Evolutionary conservation across 305 asterid genomes (phyloP).

Genomic region (Rubia occidens): DNA sequence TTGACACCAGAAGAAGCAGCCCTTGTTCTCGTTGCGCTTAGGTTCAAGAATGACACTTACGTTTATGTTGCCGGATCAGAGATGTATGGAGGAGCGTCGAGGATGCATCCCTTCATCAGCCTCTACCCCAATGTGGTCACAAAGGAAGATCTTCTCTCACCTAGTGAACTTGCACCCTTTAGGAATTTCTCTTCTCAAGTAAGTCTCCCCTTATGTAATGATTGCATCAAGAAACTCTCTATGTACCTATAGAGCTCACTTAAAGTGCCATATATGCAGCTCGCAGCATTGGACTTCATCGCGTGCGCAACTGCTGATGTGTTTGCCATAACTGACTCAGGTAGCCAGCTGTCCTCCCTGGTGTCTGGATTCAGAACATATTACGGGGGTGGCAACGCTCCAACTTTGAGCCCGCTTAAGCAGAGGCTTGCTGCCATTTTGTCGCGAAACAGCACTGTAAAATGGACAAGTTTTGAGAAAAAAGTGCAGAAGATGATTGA

Average conservation of each 20-base stretch:
- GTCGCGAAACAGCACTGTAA: constrained; percentile 42
- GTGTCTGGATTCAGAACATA: constrained; percentile 83
- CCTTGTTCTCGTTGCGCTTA: constrained; percentile 73
- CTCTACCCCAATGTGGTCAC: constrained; percentile 70
- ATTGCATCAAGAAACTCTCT: not conserved
- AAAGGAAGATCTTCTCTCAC: constrained; percentile 79
- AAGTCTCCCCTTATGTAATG: constrained; percentile 2
- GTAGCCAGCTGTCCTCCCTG: constrained; percentile 87
- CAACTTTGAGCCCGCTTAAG: constrained; percentile 79
- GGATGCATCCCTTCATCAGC: constrained; percentile 49
- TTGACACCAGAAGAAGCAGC: constrained; percentile 95
- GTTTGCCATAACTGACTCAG: constrained; percentile 82
- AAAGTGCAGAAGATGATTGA: constrained; percentile 70
- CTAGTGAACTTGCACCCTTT: constrained; percentile 63
- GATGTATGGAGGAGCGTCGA: constrained; percentile 66
- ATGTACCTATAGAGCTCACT: not conserved
- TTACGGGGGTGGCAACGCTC: constrained; percentile 68
- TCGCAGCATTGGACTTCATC: constrained; percentile 88
- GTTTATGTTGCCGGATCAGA: constrained; percentile 85
- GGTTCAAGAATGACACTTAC: constrained; percentile 52
- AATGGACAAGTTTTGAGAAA: constrained; percentile 52
- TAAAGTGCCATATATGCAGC: constrained; percentile 33
- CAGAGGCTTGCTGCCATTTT: constrained; percentile 73
- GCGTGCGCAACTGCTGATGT: constrained; percentile 82
- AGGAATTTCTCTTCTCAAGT: constrained; percentile 90